Conservation (phyloP, 305 asterid genomes). For the Striga hermonthica region DNA sequence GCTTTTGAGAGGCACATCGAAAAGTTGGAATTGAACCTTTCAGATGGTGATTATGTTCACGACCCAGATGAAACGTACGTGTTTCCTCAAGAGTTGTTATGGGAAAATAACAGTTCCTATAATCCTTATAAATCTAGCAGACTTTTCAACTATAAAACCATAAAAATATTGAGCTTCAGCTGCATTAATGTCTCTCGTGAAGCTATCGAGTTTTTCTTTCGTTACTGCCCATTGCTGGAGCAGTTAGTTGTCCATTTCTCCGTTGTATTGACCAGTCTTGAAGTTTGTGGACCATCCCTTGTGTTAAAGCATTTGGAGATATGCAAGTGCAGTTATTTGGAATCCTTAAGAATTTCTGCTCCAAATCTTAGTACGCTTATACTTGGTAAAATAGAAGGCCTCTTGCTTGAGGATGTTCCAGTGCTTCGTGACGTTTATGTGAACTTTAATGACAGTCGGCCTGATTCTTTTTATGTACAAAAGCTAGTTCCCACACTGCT, state of each 20-base stretch:
- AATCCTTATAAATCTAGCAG: too few relatives aligned
- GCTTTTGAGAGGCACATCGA: constrained; percentile 17
- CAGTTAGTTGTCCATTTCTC: constrained; percentile 1
- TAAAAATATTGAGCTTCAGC: constrained; percentile 4
- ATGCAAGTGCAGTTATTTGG: background rate
- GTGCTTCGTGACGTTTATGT: background rate
- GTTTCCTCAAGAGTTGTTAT: background rate
- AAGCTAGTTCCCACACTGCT: background rate
- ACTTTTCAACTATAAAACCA: background rate
- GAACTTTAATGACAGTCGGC: background rate
- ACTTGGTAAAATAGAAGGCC: background rate
- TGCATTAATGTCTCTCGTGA: constrained; percentile 1
- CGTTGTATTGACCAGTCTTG: background rate
- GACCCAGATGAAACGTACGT: background rate
- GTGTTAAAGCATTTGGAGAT: constrained; percentile 20
- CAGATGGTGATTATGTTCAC: background rate
- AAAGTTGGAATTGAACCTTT: constrained; percentile 7
- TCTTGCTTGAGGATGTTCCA: constrained; percentile 13
- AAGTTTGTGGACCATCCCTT: constrained; percentile 23
- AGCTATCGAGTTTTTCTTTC: constrained; percentile 11
- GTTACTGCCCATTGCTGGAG: constrained; percentile 13
- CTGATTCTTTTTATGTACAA: background rate
- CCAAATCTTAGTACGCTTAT: constrained; percentile 16
- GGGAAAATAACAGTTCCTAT: too few relatives aligned
- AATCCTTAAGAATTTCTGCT: constrained; percentile 8